Base-by-base conservation (phyloP, 2,329 filamentous ascomycete genomes). In the Diaporthe citri region DNA sequence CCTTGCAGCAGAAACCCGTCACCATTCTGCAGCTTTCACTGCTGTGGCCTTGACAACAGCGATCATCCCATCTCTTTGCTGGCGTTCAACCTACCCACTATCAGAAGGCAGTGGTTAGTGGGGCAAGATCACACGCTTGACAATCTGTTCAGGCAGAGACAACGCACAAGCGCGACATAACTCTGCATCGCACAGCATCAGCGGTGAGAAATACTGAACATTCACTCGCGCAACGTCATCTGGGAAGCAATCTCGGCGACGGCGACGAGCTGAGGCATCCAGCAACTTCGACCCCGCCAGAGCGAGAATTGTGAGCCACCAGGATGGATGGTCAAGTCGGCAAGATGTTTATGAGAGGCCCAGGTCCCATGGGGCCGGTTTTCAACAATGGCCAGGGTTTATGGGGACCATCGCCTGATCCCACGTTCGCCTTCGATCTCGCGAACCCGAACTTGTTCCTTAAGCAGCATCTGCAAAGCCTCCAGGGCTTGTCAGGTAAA, bases 161-260 rank as follows among this genome's bases (percentile, higher is more conserved):
- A n/a, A n/a, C 12, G 13, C 17, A 72, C 3, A n/a, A 17, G 22
- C 31, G 36, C 25, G 6, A 64, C 71, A 43, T 7, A 15, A 2
- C 2, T 6, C 4, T 10, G 8, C 36, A 64, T 72, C 17, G 57
- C 46, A 72, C 71, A 72, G 13, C 46, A 72, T 60, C 57, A 46
- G 71, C 71, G 71, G 71, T 72, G 71, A 72, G 48, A 2, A 62
- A 64, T 51, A 52, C 51, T 64, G 8, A 46, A 25, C n/a, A 36
- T 5, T n/a, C 34, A 72, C 31, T 64, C 57, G 71, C 25, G 25
- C 71, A 72, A 72, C 57, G 34, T 72, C 71, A 34, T 15, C 25
- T 12, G 9, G 3, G 13, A 25, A 31, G 28, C 46, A 62, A 25
- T 62, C 13, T 72, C 71, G 43, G 34, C 20, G 20, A 66, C 34